Percentiles rank a stretch among this genome's conserved stretches.
These are phyloP conservation scores for Geranomyces variabilis DNA, from an alignment of 192 early-diverging fungal species.

Conservation along the genomic window DNA sequence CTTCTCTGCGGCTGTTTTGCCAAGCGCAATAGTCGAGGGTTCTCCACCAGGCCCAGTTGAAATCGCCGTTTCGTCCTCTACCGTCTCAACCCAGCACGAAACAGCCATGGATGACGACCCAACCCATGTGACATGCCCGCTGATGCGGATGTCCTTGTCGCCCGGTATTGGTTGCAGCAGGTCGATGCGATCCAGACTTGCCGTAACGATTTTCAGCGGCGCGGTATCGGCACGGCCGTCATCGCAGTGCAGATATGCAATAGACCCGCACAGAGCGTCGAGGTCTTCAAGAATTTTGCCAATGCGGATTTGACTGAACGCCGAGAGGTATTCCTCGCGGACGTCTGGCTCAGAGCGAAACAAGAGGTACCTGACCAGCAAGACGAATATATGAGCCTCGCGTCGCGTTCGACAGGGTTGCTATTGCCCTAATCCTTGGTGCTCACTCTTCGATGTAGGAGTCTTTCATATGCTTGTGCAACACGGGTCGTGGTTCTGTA, in stretches of 20 bases:
- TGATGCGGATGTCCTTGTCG: constrained; percentile 73
- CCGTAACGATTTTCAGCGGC: constrained; percentile 82
- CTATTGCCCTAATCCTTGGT: no score
- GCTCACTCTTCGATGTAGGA: constrained; percentile 72
- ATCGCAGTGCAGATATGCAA: constrained; percentile 77
- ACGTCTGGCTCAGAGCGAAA: constrained; percentile 75
- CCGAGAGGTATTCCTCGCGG: constrained; percentile 79
- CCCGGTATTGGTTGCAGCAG: constrained; percentile 64
- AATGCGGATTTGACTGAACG: constrained; percentile 70
- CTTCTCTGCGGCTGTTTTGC: constrained; percentile 48
- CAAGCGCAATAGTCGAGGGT: constrained; percentile 23
- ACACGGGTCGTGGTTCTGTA: not conserved
- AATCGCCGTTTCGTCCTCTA: constrained; percentile 26
- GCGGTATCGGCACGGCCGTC: constrained; percentile 54
- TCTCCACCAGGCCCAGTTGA: not conserved
- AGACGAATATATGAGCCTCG: no score
- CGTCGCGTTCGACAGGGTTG: no score
- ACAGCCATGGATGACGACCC: constrained; percentile 89
- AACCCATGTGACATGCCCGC: constrained; percentile 80
- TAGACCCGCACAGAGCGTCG: constrained; percentile 81
- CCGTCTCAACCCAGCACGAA: constrained; percentile 42
- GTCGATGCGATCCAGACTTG: constrained; percentile 85
- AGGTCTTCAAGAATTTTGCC: constrained; percentile 84
- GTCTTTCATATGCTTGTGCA: constrained; percentile 39
- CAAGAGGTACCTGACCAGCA: constrained; percentile 48